Base-by-base conservation (phyloP, 106 monocot genomes). In the Chionographis japonica region DNA sequence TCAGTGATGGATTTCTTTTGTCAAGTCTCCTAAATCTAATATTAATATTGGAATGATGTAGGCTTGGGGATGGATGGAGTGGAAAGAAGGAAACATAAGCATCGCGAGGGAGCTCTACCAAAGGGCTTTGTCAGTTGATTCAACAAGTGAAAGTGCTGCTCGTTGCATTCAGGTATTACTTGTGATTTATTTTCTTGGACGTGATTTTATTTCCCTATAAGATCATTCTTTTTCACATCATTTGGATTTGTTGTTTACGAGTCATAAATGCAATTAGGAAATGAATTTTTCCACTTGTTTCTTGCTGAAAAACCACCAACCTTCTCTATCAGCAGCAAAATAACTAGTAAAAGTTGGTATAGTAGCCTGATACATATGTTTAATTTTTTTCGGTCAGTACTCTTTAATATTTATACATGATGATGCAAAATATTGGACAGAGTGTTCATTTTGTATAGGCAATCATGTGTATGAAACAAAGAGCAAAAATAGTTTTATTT, bases 21-120 rank as follows among this genome's bases (percentile, higher is more conserved):
- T 36, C 15, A 27, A 14, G 54, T 42, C 12, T 58, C 7, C 49
- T 16, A 54, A 12, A 2, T 40, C 16, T 63, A 40, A 71, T 58
- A 53, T 64, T 67, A 71, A 19, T 35, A 42, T 66, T 40, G 39
- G 43, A 49, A 49, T 63, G 13, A 42, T 83, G 42, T 69, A 98
- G 97, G 97, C 97, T 60, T 98, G 97, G 97, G 97, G 97, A 61
- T 98, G 97, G 97, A 90, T 98, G 89, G 97, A 98, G 67, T 98
- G 97, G 97, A 98, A 92, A 76, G 97, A 92, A 87, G 89, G 92
- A 68, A 98, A 98, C 53, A 74, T 83, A 54, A 76, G 69, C 71
- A 85, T 82, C 38, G 97, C 97, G 50, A 86, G 92, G 59, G 87
- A 89, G 64, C 86, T 92, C 56, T 98, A 98, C 39, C 84, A 83